Evolutionary conservation across 306 rosid species (phyloP).

Genomic region (Hylodesmum podocarpum): DNA sequence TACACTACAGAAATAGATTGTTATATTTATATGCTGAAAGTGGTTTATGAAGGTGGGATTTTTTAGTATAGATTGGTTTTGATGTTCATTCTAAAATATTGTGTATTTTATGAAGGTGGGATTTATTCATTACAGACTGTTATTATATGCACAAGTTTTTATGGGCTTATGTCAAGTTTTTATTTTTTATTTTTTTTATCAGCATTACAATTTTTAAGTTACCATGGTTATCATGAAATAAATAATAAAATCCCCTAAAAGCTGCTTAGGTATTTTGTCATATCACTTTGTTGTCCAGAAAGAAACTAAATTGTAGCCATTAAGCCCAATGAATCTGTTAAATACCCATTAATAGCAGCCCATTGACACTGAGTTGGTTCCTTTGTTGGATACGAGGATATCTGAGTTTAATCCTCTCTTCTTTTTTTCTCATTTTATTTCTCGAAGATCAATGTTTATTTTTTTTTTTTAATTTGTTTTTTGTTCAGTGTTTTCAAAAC

Average conservation of each 20-base stretch:
- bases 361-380: neutral
- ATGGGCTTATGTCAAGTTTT: too few relatives aligned
- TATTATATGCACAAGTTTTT: neutral
- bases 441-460: neutral
- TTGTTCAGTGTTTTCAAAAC: neutral
- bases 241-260: neutral
- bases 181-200: too few relatives aligned
- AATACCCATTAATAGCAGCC: neutral
- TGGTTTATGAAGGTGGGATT: neutral
- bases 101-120: neutral
- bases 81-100: neutral
- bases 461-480: neutral
- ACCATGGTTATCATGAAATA: neutral
- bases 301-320: neutral
- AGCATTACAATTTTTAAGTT: neutral
- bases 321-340: neutral
- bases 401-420: neutral
- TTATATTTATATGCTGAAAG: neutral
- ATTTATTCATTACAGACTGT: neutral
- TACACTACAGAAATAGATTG: neutral
- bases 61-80: neutral
- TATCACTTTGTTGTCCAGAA: neutral
- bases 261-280: neutral
- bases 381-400: too few relatives aligned
- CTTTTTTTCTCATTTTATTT: neutral